Percentiles rank a stretch among this genome's conserved stretches.
Conservation (phyloP, 2,329 filamentous ascomycete species). For the Cylindrodendrum hubeiense region DNA sequence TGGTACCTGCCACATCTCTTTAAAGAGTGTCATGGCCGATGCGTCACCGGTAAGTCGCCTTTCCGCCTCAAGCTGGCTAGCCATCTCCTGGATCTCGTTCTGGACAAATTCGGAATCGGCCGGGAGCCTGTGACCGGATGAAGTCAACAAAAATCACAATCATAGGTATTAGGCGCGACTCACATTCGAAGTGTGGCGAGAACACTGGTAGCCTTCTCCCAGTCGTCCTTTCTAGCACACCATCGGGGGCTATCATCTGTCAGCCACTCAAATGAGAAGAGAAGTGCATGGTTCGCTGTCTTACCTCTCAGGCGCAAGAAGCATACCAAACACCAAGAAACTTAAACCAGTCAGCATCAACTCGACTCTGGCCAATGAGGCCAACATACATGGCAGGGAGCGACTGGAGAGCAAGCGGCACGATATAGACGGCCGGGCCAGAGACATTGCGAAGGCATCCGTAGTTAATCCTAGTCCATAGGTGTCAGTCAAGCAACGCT, state of each 20-base stretch:
- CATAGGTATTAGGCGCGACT: conserved; percentile 1
- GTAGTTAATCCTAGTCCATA: conserved; percentile 66
- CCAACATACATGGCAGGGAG: conserved; percentile 67
- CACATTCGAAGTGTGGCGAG: conserved; percentile 64
- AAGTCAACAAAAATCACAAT: conserved; percentile 5
- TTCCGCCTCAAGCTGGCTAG: conserved; percentile 72
- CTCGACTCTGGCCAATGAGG: neutral
- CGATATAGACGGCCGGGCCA: conserved; percentile 65
- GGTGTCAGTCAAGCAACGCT: conserved; percentile 40
- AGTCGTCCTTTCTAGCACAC: conserved; percentile 75
- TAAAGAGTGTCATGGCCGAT: conserved; percentile 67
- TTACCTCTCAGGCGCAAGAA: conserved; percentile 65
- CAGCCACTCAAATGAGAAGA: conserved; percentile 1
- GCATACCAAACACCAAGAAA: conserved; percentile 70
- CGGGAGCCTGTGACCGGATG: conserved; percentile 57
- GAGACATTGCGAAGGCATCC: conserved; percentile 61
- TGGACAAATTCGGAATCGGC: conserved; percentile 67
- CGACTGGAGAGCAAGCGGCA: conserved; percentile 74
- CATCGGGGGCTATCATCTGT: conserved; percentile 59
- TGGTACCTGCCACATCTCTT: conserved; percentile 72
- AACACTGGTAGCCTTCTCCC: conserved; percentile 71
- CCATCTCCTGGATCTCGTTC: conserved; percentile 71
- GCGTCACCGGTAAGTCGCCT: conserved; percentile 66
- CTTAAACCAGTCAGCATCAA: conserved; percentile 39
- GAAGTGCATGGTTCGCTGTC: neutral